Percentiles rank a stretch among this genome's conserved stretches.
Conservation (phyloP, 2,329 filamentous ascomycete genomes). For the Cladosporium velox region DNA sequence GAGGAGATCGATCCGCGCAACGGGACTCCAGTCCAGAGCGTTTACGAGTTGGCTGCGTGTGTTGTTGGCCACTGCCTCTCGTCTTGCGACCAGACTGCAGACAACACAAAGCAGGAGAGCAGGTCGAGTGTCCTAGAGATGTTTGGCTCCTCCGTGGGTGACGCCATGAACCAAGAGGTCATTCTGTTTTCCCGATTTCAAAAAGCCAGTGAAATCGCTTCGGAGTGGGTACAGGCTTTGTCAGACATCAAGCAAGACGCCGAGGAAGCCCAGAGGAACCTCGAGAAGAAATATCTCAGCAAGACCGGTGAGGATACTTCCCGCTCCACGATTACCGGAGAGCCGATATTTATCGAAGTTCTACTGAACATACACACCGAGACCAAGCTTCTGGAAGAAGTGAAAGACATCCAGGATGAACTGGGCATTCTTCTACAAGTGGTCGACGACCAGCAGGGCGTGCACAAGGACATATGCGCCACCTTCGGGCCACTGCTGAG, state of each 20-base stretch:
- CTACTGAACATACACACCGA: slow-evolving; percentile 62
- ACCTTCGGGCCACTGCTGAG: slow-evolving; percentile 39
- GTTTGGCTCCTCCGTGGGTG: slow-evolving; percentile 65
- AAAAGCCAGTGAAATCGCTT: neutral
- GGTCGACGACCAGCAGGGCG: slow-evolving; percentile 51
- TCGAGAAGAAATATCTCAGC: neutral
- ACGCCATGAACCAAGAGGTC: slow-evolving; percentile 42
- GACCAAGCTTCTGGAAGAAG: slow-evolving; percentile 62
- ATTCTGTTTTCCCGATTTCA: slow-evolving; percentile 45
- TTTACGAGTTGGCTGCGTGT: slow-evolving; percentile 64
- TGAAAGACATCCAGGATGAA: slow-evolving; percentile 69
- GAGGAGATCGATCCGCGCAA: slow-evolving; percentile 1
- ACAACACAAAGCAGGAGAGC: neutral
- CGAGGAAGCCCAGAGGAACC: neutral
- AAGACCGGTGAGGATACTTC: neutral
- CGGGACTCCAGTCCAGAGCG: slow-evolving; percentile 53
- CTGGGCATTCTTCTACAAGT: slow-evolving; percentile 63
- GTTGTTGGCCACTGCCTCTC: slow-evolving; percentile 63
- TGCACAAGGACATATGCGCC: slow-evolving; percentile 51
- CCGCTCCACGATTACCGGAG: slow-evolving; percentile 23
- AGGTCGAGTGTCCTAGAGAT: slow-evolving; percentile 62
- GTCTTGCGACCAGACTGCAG: slow-evolving; percentile 53
- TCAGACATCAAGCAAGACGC: neutral
- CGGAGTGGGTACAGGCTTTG: neutral
- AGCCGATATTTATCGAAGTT: slow-evolving; percentile 54